These are phyloP conservation scores for Aspergillus pseudoglaucus DNA, from an alignment of 2,329 filamentous ascomycete genomes.

Conservation along the genomic window DNA sequence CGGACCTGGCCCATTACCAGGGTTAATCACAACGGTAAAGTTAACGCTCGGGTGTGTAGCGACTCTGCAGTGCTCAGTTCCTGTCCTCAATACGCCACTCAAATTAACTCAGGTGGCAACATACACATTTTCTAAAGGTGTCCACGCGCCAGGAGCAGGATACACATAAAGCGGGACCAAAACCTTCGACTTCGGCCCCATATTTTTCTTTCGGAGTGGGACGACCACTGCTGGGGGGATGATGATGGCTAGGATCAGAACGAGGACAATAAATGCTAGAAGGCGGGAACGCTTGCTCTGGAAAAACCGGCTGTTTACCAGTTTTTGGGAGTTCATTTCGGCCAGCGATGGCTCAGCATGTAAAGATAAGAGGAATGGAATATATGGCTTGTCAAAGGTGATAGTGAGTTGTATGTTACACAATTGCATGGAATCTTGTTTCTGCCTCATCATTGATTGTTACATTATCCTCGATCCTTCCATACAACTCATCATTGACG, in stretches of 20 bases:
- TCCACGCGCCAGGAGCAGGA: conserved; percentile 42
- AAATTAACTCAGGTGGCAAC: conserved; percentile 13
- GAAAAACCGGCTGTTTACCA: conserved; percentile 26
- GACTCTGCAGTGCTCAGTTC: conserved; percentile 28
- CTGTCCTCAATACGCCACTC: conserved; percentile 9
- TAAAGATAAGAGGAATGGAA: too few species aligned
- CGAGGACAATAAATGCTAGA: conserved; percentile 18
- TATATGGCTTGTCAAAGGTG: too few species aligned
- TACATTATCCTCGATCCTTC: too few species aligned
- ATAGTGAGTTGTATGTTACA: too few species aligned
- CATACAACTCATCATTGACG: too few species aligned
- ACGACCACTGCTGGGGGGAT: conserved; percentile 29
- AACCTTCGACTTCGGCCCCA: conserved; percentile 35
- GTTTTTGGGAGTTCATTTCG: conserved; percentile 21
- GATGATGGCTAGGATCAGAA: conserved; percentile 25
- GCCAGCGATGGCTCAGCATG: background rate
- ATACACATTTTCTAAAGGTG: conserved; percentile 41
- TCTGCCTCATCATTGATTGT: too few species aligned
- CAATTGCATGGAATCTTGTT: too few species aligned
- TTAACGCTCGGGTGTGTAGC: conserved; percentile 35
- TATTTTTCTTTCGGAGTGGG: conserved; percentile 27
- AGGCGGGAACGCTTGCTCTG: conserved; percentile 24
- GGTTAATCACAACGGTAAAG: conserved; percentile 48
- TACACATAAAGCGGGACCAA: conserved; percentile 47
- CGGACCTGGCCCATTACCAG: conserved; percentile 43